Conservation (phyloP, 2,329 filamentous ascomycete genomes). For the Claviceps humidiphila region DNA sequence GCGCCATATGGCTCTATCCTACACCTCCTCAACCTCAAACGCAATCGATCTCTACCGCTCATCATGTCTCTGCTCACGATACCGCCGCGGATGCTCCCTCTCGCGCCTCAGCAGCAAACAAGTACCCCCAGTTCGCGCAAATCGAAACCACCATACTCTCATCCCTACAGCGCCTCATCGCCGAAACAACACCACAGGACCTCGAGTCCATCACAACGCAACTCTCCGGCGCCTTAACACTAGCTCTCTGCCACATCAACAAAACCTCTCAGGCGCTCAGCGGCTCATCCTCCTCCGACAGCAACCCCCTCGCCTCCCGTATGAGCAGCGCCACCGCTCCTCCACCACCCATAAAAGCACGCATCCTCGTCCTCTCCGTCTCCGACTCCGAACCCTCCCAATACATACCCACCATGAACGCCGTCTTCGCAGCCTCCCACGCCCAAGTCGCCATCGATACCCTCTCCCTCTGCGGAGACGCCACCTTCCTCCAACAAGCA, state of each 20-base stretch:
- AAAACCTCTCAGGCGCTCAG: conserved; percentile 57
- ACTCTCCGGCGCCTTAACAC: conserved; percentile 79
- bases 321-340: conserved; percentile 19
- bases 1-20: conserved; percentile 84
- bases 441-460: conserved; percentile 85
- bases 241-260: conserved; percentile 83
- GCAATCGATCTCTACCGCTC: conserved; percentile 20
- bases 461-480: conserved; percentile 68
- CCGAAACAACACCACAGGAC: conserved; percentile 49
- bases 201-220: conserved; percentile 69
- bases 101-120: conserved; percentile 55
- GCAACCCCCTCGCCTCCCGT: conserved; percentile 21
- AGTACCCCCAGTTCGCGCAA: conserved; percentile 82
- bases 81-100: conserved; percentile 20
- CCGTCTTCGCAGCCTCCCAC: conserved; percentile 88
- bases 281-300: conserved; percentile 32
- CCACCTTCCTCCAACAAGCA: conserved; percentile 90
- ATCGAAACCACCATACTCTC: conserved; percentile 70
- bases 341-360: conserved; percentile 27
- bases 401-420: conserved; percentile 98
- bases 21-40: conserved; percentile 20
- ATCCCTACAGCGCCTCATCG: conserved; percentile 62
- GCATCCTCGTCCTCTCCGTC: conserved; percentile 82
- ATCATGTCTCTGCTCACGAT: conserved; percentile 29
- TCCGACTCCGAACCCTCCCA: conserved; percentile 75